These are phyloP conservation scores for Akanthomyces uredinophilus DNA, from an alignment of 2,329 filamentous ascomycete genomes.

Conservation along the genomic window DNA sequence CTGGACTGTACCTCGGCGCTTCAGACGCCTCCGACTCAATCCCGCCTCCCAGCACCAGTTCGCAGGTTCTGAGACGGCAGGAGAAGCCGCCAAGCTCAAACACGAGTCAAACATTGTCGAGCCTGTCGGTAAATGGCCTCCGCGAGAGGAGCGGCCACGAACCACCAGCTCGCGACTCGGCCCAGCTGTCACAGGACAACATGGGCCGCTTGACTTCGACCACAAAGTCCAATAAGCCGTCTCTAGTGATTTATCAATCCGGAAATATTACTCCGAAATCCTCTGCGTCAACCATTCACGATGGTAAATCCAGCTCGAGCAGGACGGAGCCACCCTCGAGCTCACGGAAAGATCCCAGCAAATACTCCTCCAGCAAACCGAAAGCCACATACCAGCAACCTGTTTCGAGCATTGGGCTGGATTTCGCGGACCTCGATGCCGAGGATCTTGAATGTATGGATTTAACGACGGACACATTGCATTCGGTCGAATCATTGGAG, in stretches of 20 bases:
- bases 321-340: slow-evolving; percentile 6
- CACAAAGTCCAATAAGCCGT: slow-evolving; percentile 40
- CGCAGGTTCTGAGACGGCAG: not conserved
- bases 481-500: slow-evolving; percentile 30
- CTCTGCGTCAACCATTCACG: slow-evolving; percentile 8
- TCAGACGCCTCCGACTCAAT: slow-evolving; percentile 5
- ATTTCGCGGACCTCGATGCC: slow-evolving; percentile 32
- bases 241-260: slow-evolving; percentile 37
- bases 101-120: not conserved
- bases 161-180: not conserved
- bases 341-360: slow-evolving; percentile 19
- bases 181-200: slow-evolving; percentile 21
- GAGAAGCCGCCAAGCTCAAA: not conserved
- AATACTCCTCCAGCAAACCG: slow-evolving; percentile 22
- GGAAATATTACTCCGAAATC: slow-evolving; percentile 37
- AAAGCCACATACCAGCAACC: slow-evolving; percentile 19
- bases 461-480: slow-evolving; percentile 32
- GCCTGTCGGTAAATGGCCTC: not conserved
- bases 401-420: slow-evolving; percentile 23
- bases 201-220: slow-evolving; percentile 44
- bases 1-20: slow-evolving; percentile 19
- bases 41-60: not conserved
- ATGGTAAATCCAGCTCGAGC: not conserved
- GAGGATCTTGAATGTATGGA: slow-evolving; percentile 36
- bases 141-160: not conserved